Evolutionary conservation across 176 grass and related monocot species (phyloP), one percentile per base, ranked within the genome.

Genomic region (Paspalum vaginatum): DNA sequence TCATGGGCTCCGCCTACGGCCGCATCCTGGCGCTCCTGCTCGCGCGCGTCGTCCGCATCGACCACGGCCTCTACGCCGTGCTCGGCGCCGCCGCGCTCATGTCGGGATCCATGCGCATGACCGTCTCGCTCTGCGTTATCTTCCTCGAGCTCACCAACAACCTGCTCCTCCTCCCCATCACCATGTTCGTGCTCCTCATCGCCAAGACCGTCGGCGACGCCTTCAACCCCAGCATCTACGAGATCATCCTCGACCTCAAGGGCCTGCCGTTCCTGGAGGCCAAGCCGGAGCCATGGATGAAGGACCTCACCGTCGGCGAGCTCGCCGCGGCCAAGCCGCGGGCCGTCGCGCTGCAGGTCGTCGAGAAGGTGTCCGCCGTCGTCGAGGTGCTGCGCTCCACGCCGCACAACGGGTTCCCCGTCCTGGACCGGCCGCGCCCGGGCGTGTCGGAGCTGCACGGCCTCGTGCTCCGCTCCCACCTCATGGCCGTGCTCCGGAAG

Each of bases 91-190:
- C 92, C 6, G 90, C 95, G 67, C 90, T 98, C 78, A 98, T 98
- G 92, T 84, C 92, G 26, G 95, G 95, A 0, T 87, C 93, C 21
- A 98, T 98, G 95, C 17, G 92, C 11, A 98, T 98, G 95, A 98
- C 95, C n/a, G 95, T 95, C 39, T 98, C 92, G 21, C 86, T 98
- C 48, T 95, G 88, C 72, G 88, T 98, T 70, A 98, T 98, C 85
- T 98, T 98, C 89, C 88, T 98, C 25, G 95, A 98, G 88, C 89
- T 98, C 24, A 98, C 91, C 51, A 98, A 94, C 82, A 98, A 98
- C 72, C 89, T 98, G 17, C 74, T 89, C 18, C 84, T 98, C 4
- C 92, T 98, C 1, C 95, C 95, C 10, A 93, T 95, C 70, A 98
- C 88, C 74, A 98, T 98, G 92, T 98, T 98, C 87, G 95, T 98